Base-by-base conservation (phyloP, 805 yeast species). In the Saturnispora diversa region DNA sequence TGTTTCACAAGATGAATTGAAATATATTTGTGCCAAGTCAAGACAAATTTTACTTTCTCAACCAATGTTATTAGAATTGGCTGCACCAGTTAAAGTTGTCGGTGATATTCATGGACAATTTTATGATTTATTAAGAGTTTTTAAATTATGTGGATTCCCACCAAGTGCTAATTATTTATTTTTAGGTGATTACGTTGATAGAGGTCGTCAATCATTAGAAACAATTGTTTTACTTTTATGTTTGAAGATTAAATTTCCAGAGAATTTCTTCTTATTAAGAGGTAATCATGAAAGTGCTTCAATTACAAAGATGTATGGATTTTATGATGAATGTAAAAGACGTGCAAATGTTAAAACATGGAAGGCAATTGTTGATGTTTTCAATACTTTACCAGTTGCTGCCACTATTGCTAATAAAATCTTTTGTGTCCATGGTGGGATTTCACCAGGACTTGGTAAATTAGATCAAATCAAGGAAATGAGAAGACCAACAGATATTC, bases 21-120 rank as follows among this genome's bases (percentile, higher is more conserved):
- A 72, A 53, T 63, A 65, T 47, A 68, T 80, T 32, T 71, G 82
- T 54, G 66, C 73, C 16, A 72, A 67, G 46, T 70, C 83, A 5
- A 63, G 85, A 43, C 72, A 75, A 36, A 65, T 80, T 13, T 77
- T 80, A 41, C 53, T 79, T 56, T 65, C 62, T 8, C 88, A 80
- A 50, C 87, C 88, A 7, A 70, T 79, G 25, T 56, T 80, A 39
- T 63, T 80, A 44, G 75, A 77, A 48, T 60, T 80, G 45, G 77
- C 82, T 2, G 81, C 92, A 1, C 88, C 92, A 0, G 90, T 83
- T 3, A 84, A 84, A 56, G 74, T 84, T 44, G 90, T 83, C 6
- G 92, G 92, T 31, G 87, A 85, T 61, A 80, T 84, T 41, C 92
- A 84, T 60, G 94, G 80, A 3, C 80, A 74, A 49, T 74, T 68